These are phyloP conservation scores for Botrytis pseudocinerea DNA, from an alignment of 2,329 filamentous ascomycete species.

Conservation along the genomic window DNA sequence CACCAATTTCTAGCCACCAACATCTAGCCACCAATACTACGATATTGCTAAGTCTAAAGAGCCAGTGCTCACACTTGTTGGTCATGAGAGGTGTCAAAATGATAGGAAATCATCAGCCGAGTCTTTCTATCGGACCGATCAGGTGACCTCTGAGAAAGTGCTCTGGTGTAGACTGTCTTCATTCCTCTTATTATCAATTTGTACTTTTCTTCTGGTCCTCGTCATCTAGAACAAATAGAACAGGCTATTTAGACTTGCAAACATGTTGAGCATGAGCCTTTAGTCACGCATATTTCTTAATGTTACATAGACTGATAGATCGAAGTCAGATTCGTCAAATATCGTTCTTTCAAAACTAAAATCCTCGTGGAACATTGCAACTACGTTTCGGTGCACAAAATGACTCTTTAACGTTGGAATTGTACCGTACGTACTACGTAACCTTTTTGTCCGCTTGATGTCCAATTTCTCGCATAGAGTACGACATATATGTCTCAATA, in stretches of 20 bases:
- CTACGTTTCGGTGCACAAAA: background rate
- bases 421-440: background rate
- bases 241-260: background rate
- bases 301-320: background rate
- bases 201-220: background rate
- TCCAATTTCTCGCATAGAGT: background rate
- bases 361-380: background rate
- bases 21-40: background rate
- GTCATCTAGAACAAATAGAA: background rate
- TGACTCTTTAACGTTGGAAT: too few relatives aligned
- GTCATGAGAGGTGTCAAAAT: constrained; percentile 9
- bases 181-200: background rate
- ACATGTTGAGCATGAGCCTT: background rate
- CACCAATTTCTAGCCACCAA: background rate
- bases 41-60: constrained; percentile 7
- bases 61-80: constrained; percentile 16
- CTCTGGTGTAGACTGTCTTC: background rate
- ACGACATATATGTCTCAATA: background rate
- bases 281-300: background rate
- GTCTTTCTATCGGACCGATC: constrained; percentile 15
- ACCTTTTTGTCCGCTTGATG: background rate
- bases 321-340: background rate
- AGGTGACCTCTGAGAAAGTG: background rate
- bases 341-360: background rate
- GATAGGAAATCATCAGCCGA: constrained; percentile 13